Evolutionary conservation across 176 grass and related monocot genomes (phyloP).

Genomic region (Aegilops bicornis): DNA sequence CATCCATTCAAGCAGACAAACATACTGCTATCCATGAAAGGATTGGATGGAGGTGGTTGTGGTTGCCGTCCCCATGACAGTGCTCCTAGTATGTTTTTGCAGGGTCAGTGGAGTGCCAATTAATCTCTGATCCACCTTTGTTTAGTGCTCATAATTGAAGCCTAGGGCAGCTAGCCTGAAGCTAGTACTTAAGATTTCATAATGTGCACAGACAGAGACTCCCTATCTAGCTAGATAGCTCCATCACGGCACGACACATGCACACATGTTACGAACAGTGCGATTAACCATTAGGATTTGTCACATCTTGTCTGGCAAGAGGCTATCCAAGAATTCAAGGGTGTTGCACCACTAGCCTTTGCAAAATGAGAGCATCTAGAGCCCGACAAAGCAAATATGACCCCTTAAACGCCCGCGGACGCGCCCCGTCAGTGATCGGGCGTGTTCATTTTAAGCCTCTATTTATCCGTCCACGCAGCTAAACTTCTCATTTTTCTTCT

Average conservation of each 20-base stretch:
- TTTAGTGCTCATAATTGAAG: conserved; percentile 47
- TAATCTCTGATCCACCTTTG: conserved; percentile 11
- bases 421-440: no score
- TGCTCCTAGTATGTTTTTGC: no score
- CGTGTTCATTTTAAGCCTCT: no score
- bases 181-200: not conserved
- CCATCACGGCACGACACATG: not conserved
- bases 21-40: not conserved
- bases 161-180: conserved; percentile 17
- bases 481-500: no score
- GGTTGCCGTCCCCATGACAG: conserved; percentile 14
- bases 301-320: not conserved
- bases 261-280: not conserved
- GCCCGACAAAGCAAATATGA: no score
- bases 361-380: no score
- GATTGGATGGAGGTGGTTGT: conserved; percentile 27
- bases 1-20: not conserved
- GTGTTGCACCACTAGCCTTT: no score
- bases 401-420: no score
- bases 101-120: conserved; percentile 24
- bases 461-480: no score
- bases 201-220: not conserved
- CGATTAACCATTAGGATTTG: conserved; percentile 5
- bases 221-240: not conserved
- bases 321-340: no score